Percentiles rank a stretch among this genome's conserved stretches.
Conservation (phyloP, 768 basidiomycete species). For the Lyophyllum decastes region DNA sequence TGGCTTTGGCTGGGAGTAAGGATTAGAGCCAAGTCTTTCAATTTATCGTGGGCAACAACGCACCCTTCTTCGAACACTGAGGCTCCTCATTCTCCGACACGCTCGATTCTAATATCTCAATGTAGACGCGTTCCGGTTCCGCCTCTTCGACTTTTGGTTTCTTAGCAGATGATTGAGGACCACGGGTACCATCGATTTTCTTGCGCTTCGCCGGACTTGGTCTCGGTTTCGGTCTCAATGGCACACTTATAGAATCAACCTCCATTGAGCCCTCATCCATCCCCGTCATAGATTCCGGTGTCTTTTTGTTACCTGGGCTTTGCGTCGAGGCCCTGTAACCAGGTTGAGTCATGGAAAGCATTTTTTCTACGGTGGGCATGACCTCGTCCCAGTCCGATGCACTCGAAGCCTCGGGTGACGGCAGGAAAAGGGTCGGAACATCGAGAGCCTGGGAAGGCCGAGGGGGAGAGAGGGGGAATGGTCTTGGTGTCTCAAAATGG, state of each 20-base stretch:
- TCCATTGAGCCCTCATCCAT: not conserved
- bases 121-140: not conserved
- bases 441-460: conserved; percentile 1
- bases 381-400: conserved; percentile 7
- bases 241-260: too few species aligned
- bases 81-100: not conserved
- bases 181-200: not conserved
- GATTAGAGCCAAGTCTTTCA: not conserved
- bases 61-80: not conserved
- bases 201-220: not conserved
- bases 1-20: not conserved
- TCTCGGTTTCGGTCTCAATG: not conserved
- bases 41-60: not conserved
- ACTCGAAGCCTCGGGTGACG: not conserved
- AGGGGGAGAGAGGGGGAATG: conserved; percentile 16
- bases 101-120: not conserved
- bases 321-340: not conserved
- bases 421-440: not conserved
- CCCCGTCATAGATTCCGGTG: not conserved
- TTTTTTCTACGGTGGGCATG: conserved; percentile 1
- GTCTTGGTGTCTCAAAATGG: not conserved
- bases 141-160: not conserved
- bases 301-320: not conserved
- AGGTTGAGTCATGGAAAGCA: conserved; percentile 7
- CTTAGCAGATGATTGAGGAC: not conserved